Conservation (phyloP, 805 yeast genomes). For the Saturnispora galanensis region DNA sequence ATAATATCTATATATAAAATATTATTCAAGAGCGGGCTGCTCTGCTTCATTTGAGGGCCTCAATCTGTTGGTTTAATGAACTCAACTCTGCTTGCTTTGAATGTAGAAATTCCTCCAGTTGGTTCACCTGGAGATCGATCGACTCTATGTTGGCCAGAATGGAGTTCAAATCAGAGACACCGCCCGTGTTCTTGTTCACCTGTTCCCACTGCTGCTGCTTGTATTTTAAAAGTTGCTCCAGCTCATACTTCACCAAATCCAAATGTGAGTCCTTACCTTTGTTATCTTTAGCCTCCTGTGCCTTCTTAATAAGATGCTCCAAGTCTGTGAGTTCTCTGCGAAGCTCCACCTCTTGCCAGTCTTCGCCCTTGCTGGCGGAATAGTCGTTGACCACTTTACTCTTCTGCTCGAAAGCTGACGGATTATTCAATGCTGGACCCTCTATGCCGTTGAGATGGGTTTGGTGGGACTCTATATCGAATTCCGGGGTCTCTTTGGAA, state of each 20-base stretch:
- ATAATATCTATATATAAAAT: not conserved
- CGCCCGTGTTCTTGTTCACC: slow-evolving; percentile 23
- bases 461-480: slow-evolving; percentile 49
- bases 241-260: slow-evolving; percentile 43
- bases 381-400: slow-evolving; percentile 53
- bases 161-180: slow-evolving; percentile 33
- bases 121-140: slow-evolving; percentile 67
- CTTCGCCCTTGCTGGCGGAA: slow-evolving; percentile 64
- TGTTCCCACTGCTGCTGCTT: slow-evolving; percentile 51
- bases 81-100: slow-evolving; percentile 53
- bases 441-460: slow-evolving; percentile 26
- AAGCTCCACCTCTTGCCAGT: slow-evolving; percentile 86
- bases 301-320: slow-evolving; percentile 53
- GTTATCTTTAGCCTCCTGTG: slow-evolving; percentile 38
- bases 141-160: slow-evolving; percentile 54
- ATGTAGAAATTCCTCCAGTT: slow-evolving; percentile 58
- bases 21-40: not conserved
- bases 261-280: slow-evolving; percentile 23
- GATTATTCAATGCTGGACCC: not conserved
- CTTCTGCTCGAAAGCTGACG: not conserved
- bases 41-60: slow-evolving; percentile 8
- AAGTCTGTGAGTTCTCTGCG: slow-evolving; percentile 69
- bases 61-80: slow-evolving; percentile 33
- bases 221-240: slow-evolving; percentile 72
- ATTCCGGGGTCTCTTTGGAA: slow-evolving; percentile 73